Conservation (phyloP, 768 basidiomycete genomes). For the Cystofilobasidium ferigula region DNA sequence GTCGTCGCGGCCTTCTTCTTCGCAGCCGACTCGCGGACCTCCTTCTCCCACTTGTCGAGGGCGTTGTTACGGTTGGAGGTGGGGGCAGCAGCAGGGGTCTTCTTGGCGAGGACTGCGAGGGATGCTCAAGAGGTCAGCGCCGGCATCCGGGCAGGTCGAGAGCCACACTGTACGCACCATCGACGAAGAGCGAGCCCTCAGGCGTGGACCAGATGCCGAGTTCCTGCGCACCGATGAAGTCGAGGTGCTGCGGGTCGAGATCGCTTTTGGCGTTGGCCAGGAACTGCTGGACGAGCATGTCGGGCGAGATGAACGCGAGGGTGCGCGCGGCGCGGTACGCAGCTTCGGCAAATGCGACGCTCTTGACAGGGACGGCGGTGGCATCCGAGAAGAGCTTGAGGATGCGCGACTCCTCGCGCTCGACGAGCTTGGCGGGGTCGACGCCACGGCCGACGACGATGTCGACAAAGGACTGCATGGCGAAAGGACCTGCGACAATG, state of each 20-base stretch:
- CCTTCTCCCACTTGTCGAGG: constrained; percentile 89
- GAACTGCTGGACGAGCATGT: constrained; percentile 55
- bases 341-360: constrained; percentile 42
- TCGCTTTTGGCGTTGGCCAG: constrained; percentile 56
- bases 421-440: constrained; percentile 23
- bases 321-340: constrained; percentile 65
- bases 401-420: constrained; percentile 17
- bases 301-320: constrained; percentile 67
- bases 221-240: constrained; percentile 58
- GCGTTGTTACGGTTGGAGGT: constrained; percentile 69
- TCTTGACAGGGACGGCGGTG: constrained; percentile 3
- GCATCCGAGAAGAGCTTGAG: constrained; percentile 20
- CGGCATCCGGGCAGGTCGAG: not conserved
- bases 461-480: constrained; percentile 20
- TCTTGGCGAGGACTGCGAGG: constrained; percentile 54
- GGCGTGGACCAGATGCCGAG: constrained; percentile 77
- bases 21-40: constrained; percentile 73
- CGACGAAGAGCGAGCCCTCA: constrained; percentile 64
- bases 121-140: not conserved
- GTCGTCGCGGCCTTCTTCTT: constrained; percentile 55
- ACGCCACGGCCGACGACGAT: constrained; percentile 9
- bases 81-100: constrained; percentile 43
- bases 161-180: constrained; percentile 47
- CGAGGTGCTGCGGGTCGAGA: constrained; percentile 52
- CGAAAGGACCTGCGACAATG: not conserved